Conservation (phyloP, 225 moss, liverwort and hornwort genomes). For the Pseudoscleropodium purum region DNA sequence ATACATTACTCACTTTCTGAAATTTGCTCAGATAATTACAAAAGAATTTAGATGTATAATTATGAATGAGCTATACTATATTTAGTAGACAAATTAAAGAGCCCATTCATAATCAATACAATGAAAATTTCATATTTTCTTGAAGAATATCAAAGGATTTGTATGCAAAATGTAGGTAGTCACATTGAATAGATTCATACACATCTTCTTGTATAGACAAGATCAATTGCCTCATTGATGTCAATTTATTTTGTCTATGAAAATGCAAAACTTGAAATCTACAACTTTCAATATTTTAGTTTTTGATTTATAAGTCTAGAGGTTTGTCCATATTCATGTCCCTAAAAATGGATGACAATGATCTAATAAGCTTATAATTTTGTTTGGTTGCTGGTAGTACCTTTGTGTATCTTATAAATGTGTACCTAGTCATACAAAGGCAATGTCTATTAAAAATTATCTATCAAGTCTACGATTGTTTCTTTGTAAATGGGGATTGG, state of each 20-base stretch:
- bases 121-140: background rate
- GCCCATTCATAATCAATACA: fast-evolving
- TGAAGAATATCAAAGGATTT: background rate
- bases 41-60: background rate
- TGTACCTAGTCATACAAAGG: background rate
- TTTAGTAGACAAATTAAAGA: no score
- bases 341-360: no score
- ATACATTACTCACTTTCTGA: background rate
- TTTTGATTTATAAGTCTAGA: no score
- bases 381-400: background rate
- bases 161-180: background rate
- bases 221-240: no score
- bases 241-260: no score
- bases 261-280: no score
- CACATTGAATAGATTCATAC: no score
- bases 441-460: background rate
- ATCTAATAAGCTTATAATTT: background rate
- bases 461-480: background rate
- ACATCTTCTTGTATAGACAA: background rate
- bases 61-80: background rate
- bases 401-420: background rate
- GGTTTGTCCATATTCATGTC: no score
- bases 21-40: background rate
- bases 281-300: no score
- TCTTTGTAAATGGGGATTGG: background rate